Base-by-base conservation (phyloP, 495 filamentous ascomycete genomes). In the Saxispiralis lemnorum region DNA sequence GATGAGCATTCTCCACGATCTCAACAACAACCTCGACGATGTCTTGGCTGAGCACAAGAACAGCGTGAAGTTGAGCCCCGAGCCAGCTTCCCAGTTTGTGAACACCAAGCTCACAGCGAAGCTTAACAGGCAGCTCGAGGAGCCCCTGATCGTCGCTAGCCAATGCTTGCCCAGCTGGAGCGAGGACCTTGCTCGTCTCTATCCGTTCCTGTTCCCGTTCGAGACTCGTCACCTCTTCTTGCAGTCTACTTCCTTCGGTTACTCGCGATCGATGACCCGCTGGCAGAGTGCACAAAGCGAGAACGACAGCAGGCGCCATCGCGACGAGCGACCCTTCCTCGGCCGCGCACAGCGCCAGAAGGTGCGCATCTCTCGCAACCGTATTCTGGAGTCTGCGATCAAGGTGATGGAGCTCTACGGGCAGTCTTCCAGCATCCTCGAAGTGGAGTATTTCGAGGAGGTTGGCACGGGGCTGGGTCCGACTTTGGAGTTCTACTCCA, bases 391-490 rank as follows among this genome's bases (percentile, higher is more conserved):
- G 54, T 95, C 92, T 18, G 92, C 92, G 0, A 69, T 93, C 55
- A 99, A 96, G 58, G 92, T 99, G n/a, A 95, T 99, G 92, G 89
- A 99, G 49, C 75, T 96, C 6, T 99, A 99, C 57, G 92, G 92
- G 1, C 81, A 83, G 2, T 95, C 87, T 4, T 80, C 89, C 31
- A 96, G 92, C 59, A 79, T 94, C 37, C 67, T 99, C 1, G 92
- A 99, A 55, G 87, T 99, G 15, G 92, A 99, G 55, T 99, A 99
- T 54, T 99, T 96, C 53, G 89, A 96, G 49, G 92, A 99, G 63
- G 92, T 96, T 34, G 92, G 92, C 38, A 96, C 92, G 34, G 92
- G 92, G 32, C 68, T 99, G 35, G 92, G 92, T 0, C 92, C 92
- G 13, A 99, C 92, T 7, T 71, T 99, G 16, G 92, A 99, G 59